Conservation (phyloP, 2,329 filamentous ascomycete genomes). For the Scorias spongiosa region DNA sequence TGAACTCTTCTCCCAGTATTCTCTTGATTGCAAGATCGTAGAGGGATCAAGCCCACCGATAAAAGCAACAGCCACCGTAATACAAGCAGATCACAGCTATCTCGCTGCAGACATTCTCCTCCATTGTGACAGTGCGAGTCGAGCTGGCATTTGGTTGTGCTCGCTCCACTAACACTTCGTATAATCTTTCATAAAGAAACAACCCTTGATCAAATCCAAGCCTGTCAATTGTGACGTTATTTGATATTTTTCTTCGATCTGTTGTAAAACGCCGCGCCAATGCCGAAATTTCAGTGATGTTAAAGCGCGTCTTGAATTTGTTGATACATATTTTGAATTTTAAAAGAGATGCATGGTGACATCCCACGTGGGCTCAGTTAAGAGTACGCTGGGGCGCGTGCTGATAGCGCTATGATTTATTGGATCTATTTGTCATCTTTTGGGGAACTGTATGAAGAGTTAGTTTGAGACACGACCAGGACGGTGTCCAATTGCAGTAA, state of each 20-base stretch:
- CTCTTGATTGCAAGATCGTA: too few relatives aligned
- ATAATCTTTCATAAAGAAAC: too few relatives aligned
- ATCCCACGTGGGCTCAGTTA: conserved; percentile 18
- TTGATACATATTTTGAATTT: neutral
- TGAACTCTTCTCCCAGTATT: too few relatives aligned
- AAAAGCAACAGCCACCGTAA: too few relatives aligned
- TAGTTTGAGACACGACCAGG: neutral
- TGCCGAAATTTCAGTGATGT: neutral
- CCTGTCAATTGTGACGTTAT: too few relatives aligned
- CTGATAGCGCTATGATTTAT: conserved; percentile 2
- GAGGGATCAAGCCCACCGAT: too few relatives aligned
- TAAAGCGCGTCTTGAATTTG: neutral
- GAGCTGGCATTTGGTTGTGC: too few relatives aligned
- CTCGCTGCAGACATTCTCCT: too few relatives aligned
- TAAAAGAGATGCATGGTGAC: neutral
- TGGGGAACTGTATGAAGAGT: conserved; percentile 13
- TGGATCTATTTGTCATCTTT: conserved; percentile 8
- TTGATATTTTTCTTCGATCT: neutral
- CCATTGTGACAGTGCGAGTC: too few relatives aligned
- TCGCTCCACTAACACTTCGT: too few relatives aligned
- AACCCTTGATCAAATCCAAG: too few relatives aligned
- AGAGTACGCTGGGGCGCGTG: conserved; percentile 15
- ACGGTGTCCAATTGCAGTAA: conserved; percentile 3
- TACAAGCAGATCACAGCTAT: too few relatives aligned
- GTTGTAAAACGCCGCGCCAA: neutral